phyloP scores from a whole-genome alignment of 805 yeast genomes.

The Cyberlindnera lachancei region DNA sequence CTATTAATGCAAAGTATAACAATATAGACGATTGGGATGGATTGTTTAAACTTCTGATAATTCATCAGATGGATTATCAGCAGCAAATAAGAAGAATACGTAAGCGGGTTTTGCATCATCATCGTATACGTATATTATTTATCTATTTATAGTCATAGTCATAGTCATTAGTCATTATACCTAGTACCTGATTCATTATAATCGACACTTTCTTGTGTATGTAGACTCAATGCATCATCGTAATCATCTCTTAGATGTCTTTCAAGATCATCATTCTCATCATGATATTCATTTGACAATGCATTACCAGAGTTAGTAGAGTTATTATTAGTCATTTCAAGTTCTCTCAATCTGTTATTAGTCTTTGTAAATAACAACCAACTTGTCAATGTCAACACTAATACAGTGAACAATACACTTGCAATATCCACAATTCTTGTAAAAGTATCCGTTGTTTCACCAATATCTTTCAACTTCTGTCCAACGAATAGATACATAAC shows the following conservation, averaged over 20 bases:
- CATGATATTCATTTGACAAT: too few species aligned
- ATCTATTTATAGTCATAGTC: too few species aligned
- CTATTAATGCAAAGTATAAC: conserved; percentile 3
- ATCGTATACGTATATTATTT: too few species aligned
- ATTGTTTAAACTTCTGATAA: too few species aligned
- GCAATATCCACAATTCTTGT: conserved; percentile 54
- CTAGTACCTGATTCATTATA: too few species aligned
- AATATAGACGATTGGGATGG: conserved; percentile 20
- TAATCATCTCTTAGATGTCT: conserved; percentile 10
- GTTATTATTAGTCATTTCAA: conserved; percentile 17
- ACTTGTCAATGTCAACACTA: conserved; percentile 52
- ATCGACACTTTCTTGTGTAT: conserved; percentile 12
- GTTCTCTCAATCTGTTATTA: conserved; percentile 25
- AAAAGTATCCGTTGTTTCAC: conserved; percentile 43
- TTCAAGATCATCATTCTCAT: conserved; percentile 16
- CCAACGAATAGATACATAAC: conserved; percentile 76
- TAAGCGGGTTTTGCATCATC: neutral
- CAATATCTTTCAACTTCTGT: conserved; percentile 59
- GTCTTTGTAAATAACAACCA: conserved; percentile 58
- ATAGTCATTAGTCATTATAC: too few species aligned
- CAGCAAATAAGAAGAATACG: neutral
- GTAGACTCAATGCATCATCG: conserved; percentile 9
- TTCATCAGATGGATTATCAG: too few species aligned
- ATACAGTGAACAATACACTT: conserved; percentile 50
- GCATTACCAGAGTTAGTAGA: too few species aligned